Evolutionary conservation across 1,139 yeast species (phyloP), one percentile per base, ranked within the genome.

Genomic region (Diutina neorugosa): DNA sequence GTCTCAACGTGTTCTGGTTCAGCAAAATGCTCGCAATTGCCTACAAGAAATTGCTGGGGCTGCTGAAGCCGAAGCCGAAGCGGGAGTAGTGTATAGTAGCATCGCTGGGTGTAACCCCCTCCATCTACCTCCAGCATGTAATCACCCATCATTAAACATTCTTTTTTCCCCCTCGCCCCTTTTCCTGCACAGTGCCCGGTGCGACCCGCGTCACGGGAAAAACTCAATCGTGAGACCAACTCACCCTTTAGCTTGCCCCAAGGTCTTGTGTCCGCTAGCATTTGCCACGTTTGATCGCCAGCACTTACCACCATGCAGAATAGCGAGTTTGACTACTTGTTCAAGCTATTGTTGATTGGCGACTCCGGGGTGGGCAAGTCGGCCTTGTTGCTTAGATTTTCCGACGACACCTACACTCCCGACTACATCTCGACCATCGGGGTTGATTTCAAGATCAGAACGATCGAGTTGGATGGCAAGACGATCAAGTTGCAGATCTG

Each of bases 311-410:
- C 41, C 41, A 46, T 46, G 50, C 50, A 46, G 27, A 58, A 57
- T 54, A 58, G 56, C 58, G 61, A 58, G 73, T 93, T 91, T 97
- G 98, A 93, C 72, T 93, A 89, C 69, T 81, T 93, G 66, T 93
- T 93, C 76, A 93, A 93, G 73, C 81, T 91, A 62, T 78, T 91
- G 66, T 82, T 91, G 72, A 93, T 93, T 64, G 98, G 98, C 56
- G 97, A 93, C 72, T 91, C 98, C 54, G 98, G 98, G 62, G 98
- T 93, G 52, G 98, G 98, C 59, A 93, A 93, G 69, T 90, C 98
- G 12, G 93, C 98, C 77, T 77, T 93, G 66, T 77, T 93, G 66
- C 79, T 93, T 65, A 84, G 98, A 71, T 93, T 93, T 68, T 96
- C 98, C 54, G 98, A 93, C 69, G 96, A 93, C 72, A 90, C 97